phyloP scores from a whole-genome alignment of 2,329 filamentous ascomycete species.

The Monascus ruber region DNA sequence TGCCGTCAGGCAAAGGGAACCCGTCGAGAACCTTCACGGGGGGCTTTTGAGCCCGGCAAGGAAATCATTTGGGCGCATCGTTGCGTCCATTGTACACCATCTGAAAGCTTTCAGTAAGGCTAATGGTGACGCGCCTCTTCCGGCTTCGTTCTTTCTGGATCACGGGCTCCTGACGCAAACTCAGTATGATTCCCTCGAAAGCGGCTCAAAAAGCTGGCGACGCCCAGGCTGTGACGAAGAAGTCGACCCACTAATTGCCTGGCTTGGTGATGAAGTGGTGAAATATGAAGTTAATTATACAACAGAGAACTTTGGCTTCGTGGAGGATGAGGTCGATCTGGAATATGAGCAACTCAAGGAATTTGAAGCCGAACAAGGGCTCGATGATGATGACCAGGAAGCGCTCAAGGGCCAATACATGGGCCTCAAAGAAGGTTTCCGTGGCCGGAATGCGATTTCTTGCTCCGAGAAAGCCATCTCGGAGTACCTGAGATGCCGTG shows the following conservation, averaged over 20 bases:
- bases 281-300: constrained; percentile 34
- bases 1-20: constrained; percentile 40
- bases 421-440: constrained; percentile 31
- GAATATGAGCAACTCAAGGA: constrained; percentile 52
- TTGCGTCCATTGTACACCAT: constrained; percentile 29
- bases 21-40: constrained; percentile 25
- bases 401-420: constrained; percentile 38
- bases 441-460: constrained; percentile 9
- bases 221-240: constrained; percentile 18
- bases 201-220: constrained; percentile 36
- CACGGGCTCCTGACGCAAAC: constrained; percentile 48
- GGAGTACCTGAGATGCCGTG: constrained; percentile 24
- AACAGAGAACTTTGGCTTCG: constrained; percentile 41
- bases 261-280: constrained; percentile 45
- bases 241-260: constrained; percentile 37
- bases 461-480: constrained; percentile 25
- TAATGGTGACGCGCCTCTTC: constrained; percentile 35
- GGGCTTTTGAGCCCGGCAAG: constrained; percentile 29
- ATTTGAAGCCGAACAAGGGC: constrained; percentile 45
- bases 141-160: constrained; percentile 42
- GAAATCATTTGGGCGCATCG: constrained; percentile 32
- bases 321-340: constrained; percentile 49
- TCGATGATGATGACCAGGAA: constrained; percentile 45
- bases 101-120: constrained; percentile 31
- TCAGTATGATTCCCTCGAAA: constrained; percentile 52